Evolutionary conservation across 2,329 filamentous ascomycete species (phyloP).

Genomic region (Emydomyces testavorans): DNA sequence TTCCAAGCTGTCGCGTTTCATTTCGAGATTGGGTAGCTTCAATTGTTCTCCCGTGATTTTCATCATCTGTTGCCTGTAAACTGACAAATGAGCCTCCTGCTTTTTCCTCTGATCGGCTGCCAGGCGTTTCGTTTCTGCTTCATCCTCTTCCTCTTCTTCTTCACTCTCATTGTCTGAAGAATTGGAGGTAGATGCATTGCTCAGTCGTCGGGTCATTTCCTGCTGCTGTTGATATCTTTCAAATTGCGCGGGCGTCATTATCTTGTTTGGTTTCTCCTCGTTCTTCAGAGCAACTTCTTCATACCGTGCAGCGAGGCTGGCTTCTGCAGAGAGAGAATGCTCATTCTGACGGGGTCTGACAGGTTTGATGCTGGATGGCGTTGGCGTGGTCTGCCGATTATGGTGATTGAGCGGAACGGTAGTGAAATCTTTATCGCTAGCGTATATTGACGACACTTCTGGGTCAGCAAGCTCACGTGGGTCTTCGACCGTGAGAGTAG

Average conservation of each 20-base stretch:
- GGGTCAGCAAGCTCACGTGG: conserved; percentile 9
- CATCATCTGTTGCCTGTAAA: conserved; percentile 94
- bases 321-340: conserved; percentile 33
- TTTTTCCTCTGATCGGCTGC: conserved; percentile 67
- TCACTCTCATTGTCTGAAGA: conserved; percentile 50
- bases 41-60: conserved; percentile 66
- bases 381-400: neutral
- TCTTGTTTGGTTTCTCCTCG: conserved; percentile 49
- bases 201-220: conserved; percentile 56
- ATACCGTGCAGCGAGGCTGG: conserved; percentile 37
- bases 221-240: conserved; percentile 60
- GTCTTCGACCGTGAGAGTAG: neutral
- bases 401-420: conserved; percentile 11
- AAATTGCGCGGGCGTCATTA: conserved; percentile 84
- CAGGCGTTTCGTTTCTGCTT: conserved; percentile 61
- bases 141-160: conserved; percentile 55
- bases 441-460: conserved; percentile 13
- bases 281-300: conserved; percentile 30
- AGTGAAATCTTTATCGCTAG: conserved; percentile 14
- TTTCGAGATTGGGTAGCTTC: conserved; percentile 32
- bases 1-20: conserved; percentile 45
- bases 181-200: conserved; percentile 38
- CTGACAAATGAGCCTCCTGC: conserved; percentile 79
- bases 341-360: neutral
- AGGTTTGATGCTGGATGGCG: neutral